Evolutionary conservation across 2,329 filamentous ascomycete species (phyloP), one percentile per base, ranked within the genome.

Genomic region (Epichloe uncinata): DNA sequence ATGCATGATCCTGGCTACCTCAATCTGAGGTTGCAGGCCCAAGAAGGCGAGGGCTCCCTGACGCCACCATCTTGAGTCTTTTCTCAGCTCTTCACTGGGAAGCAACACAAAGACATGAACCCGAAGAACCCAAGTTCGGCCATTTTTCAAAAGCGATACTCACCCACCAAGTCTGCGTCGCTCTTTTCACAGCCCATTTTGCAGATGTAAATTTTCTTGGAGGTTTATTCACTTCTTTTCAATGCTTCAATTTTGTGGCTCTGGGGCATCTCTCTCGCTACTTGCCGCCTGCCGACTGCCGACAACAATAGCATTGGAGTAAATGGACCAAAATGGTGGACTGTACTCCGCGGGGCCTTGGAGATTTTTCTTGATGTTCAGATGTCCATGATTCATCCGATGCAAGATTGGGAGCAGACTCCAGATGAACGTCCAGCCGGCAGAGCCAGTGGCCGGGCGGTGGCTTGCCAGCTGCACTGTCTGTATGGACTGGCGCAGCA

Each of bases 1-100:
- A 51, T 48, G 40, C 45, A 45, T 44, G 41, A 51, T 45, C 49
- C 45, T 12, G 45, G 41, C 40, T 15, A 22, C 22, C 6, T 34
- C 42, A 45, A 45, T 35, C 7, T 34, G 45, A 48, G 15, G n/a
- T 16, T 15, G 37, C 16, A n/a, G 18, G 22, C 30, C 34, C 1
- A 47, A 42, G 20, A 20, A 26, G 34, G 18, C 33, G 30, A 30
- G 11, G 33, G 37, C 8, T 26, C 38, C 47, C 40, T 48, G 47
- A 48, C 47, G 47, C 40, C 47, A 48, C 46, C 47, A 48, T 48
- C 38, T 44, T 8, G 34, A 45, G 35, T 16, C 12, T 8, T 36
- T 26, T 20, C 5, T 34, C 36, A 30, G 22, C 20, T 41, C 18
- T 36, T 36, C 26, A 33, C 43, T 22, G 47, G 34, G 13, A 35